Percentiles rank a stretch among this genome's conserved stretches.
Conservation (phyloP, 176 grass and related monocot species). For the Eremochloa ophiuroides region DNA sequence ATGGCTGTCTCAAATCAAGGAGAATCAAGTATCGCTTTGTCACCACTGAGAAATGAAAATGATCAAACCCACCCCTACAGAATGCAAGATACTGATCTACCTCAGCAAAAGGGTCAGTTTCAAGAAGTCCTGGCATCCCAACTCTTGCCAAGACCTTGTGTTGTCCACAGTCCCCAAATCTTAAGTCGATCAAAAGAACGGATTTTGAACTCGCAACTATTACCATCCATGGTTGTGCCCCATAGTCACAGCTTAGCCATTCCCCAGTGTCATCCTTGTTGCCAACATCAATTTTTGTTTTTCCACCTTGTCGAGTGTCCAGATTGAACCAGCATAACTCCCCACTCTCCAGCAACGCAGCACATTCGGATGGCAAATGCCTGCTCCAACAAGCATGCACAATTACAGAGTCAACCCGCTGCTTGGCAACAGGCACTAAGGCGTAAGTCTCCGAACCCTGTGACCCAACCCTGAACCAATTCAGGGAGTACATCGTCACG, state of each 20-base stretch:
- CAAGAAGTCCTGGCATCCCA: constrained; percentile 38
- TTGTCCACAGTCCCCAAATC: constrained; percentile 19
- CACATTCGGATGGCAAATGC: constrained; percentile 55
- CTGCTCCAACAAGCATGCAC: constrained; percentile 74
- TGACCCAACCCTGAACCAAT: constrained; percentile 69
- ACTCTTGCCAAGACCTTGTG: constrained; percentile 46
- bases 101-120: constrained; percentile 37
- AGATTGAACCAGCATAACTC: constrained; percentile 79
- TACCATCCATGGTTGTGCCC: constrained; percentile 58
- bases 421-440: constrained; percentile 41
- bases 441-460: background rate
- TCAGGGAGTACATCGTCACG: constrained; percentile 63
- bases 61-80: constrained; percentile 61
- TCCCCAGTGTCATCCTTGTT: constrained; percentile 18
- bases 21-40: constrained; percentile 59
- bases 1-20: constrained; percentile 54
- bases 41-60: constrained; percentile 63
- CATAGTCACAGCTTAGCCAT: constrained; percentile 83
- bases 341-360: constrained; percentile 57
- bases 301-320: constrained; percentile 35
- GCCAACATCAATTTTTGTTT: constrained; percentile 41
- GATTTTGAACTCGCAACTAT: constrained; percentile 44
- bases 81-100: constrained; percentile 64
- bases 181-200: constrained; percentile 70
- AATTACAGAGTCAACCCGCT: constrained; percentile 44